Base-by-base conservation (phyloP, 331 rosid genomes). In the Malus hybrid region DNA sequence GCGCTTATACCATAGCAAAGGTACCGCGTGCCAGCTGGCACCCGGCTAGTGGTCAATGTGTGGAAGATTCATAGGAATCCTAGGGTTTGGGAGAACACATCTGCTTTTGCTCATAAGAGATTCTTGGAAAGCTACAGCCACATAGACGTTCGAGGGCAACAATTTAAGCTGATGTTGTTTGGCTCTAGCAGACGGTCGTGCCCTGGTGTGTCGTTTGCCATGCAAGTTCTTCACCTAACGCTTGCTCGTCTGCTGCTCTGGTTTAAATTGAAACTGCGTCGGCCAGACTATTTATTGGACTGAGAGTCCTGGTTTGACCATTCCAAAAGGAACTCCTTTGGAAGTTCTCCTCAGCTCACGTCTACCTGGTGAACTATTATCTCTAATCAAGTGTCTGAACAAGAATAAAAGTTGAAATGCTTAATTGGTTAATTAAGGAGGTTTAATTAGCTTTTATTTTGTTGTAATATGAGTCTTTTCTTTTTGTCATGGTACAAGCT, bases 11-110 rank as follows among this genome's bases (percentile, higher is more conserved):
- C 18, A 73, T 90, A 3, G 80, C 71, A 33, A 33, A 90, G 92
- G 22, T 86, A 84, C 67, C 55, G 78, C 29, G 86, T 90, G 13
- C 82, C 83, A 5, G 84, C 84, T 0, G 91, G 91, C 32, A 86
- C 96, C 1, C 77, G 88, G 13, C 62, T 90, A 34, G 75, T 86
- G 31, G 87, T 85, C 34, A 85, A 88, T 60, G 42, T 81, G 1
- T 86, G 90, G 89, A 85, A 80, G 82, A 79, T 88, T 70, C 92
- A 88, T 0, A 76, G 90, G n/a, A 89, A 88, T 74, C 86, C 85
- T 6, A 75, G 76, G 24, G 66, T 81, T 52, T 88, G 89, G 89
- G 7, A 78, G 74, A 81, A 69, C 20, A 34, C 67, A 6, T 63
- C 13, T 14, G 61, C 27, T 27, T 48, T 69, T 54, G 16, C 4